Conservation (phyloP, 192 early-diverging fungal species). For the Linnemannia exigua region DNA sequence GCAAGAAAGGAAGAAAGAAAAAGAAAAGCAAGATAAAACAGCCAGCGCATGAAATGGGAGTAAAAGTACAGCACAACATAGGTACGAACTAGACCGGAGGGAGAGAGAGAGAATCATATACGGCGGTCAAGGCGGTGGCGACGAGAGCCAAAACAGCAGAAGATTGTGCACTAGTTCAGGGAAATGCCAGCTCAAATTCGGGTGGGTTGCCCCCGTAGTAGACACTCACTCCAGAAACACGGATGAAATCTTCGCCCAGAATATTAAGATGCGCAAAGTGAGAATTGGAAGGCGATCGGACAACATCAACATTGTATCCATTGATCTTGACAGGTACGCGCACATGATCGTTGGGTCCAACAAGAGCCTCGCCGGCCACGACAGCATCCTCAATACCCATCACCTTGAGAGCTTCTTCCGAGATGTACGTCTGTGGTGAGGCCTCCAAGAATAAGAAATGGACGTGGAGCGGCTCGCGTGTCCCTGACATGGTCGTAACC, state of each 20-base stretch:
- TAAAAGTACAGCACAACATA: neutral
- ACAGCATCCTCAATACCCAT: slow-evolving; percentile 41
- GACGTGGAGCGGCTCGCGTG: slow-evolving; percentile 16
- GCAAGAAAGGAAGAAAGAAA: neutral
- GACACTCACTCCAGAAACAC: neutral
- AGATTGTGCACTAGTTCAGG: neutral
- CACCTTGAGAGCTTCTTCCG: slow-evolving; percentile 15
- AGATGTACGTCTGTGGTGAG: slow-evolving; percentile 31
- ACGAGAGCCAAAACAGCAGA: neutral
- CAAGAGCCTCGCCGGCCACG: slow-evolving; percentile 15
- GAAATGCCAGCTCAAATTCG: slow-evolving; percentile 14
- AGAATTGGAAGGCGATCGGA: slow-evolving; percentile 11
- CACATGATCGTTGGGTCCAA: neutral
- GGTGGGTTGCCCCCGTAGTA: slow-evolving; percentile 11
- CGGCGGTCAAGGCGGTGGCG: neutral
- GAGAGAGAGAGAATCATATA: neutral
- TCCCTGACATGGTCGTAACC: slow-evolving; percentile 30
- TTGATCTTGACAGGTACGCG: slow-evolving; percentile 29
- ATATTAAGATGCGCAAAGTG: slow-evolving; percentile 45
- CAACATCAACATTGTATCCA: slow-evolving; percentile 1
- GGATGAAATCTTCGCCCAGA: slow-evolving; percentile 28
- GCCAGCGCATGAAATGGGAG: neutral
- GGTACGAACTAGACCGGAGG: neutral
- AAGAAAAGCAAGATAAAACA: neutral
- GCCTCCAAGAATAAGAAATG: slow-evolving; percentile 32